Percentiles rank a stretch among this genome's conserved stretches.
Evolutionary conservation across 2,329 filamentous ascomycete species (phyloP).

Genomic region (Lecanicillium sp.): DNA sequence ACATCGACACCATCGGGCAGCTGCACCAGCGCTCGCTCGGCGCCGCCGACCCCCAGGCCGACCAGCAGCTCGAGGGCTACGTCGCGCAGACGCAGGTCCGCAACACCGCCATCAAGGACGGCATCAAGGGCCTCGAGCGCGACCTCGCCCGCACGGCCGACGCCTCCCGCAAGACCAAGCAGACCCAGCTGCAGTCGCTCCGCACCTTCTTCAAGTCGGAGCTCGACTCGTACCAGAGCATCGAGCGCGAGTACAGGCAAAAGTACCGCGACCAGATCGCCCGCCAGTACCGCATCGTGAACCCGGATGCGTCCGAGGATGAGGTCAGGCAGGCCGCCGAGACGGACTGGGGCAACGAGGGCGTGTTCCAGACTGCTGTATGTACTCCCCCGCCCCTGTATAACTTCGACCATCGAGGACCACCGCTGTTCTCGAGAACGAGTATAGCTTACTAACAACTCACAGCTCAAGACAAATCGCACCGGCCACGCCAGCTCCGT

Average conservation of each 20-base stretch:
- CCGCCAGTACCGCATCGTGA: slow-evolving; percentile 75
- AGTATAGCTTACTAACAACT: slow-evolving; percentile 6
- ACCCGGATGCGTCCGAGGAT: slow-evolving; percentile 69
- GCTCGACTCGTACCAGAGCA: slow-evolving; percentile 62
- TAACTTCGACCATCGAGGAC: not conserved
- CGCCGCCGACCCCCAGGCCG: slow-evolving; percentile 53
- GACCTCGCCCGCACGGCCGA: slow-evolving; percentile 61
- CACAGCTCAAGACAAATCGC: slow-evolving; percentile 67
- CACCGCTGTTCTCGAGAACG: not conserved
- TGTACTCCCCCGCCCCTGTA: slow-evolving; percentile 27
- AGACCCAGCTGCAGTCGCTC: slow-evolving; percentile 61
- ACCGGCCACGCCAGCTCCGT: slow-evolving; percentile 66
- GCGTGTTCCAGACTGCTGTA: slow-evolving; percentile 78
- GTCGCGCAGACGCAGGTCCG: slow-evolving; percentile 65
- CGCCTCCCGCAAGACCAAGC: slow-evolving; percentile 58
- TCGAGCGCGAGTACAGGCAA: slow-evolving; percentile 65
- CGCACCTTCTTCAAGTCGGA: slow-evolving; percentile 68
- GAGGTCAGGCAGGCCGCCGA: slow-evolving; percentile 65
- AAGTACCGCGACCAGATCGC: slow-evolving; percentile 72
- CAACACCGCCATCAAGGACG: slow-evolving; percentile 70
- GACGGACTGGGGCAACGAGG: slow-evolving; percentile 69
- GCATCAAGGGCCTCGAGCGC: slow-evolving; percentile 68
- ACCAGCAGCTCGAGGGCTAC: slow-evolving; percentile 57
- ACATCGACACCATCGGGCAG: slow-evolving; percentile 61
- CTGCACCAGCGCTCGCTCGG: slow-evolving; percentile 67